These are phyloP conservation scores for Rosa persica DNA, from an alignment of 306 rosid species.

Conservation along the genomic window DNA sequence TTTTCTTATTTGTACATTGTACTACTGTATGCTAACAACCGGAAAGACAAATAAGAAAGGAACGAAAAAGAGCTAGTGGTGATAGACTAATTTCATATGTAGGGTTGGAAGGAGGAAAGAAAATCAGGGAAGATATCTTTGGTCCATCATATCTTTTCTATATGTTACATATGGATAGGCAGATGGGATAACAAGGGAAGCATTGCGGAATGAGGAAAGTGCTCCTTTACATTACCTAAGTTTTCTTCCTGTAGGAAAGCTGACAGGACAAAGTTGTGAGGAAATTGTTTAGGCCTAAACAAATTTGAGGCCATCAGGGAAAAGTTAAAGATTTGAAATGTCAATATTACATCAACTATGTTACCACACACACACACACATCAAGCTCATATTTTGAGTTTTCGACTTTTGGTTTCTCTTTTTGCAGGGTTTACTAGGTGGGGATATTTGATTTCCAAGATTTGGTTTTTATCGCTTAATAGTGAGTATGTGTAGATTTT, in stretches of 20 bases:
- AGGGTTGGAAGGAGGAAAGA: background rate
- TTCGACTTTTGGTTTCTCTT: background rate
- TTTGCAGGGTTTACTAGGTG: slow-evolving; percentile 28
- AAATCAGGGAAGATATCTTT: slow-evolving; percentile 1
- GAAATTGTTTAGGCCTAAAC: background rate
- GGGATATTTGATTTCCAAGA: slow-evolving; percentile 11
- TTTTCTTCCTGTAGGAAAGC: slow-evolving; percentile 2
- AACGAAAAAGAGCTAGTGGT: background rate
- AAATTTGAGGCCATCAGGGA: background rate
- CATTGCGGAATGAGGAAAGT: background rate
- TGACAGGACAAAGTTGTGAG: background rate
- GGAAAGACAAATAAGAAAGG: background rate
- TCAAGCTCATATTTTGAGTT: slow-evolving; percentile 6
- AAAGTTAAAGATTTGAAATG: background rate
- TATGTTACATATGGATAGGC: background rate
- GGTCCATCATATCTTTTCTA: background rate
- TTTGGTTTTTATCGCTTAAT: slow-evolving; percentile 18
- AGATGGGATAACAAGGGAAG: slow-evolving; percentile 3
- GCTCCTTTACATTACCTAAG: background rate
- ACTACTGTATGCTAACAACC: background rate
- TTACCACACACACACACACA: background rate
- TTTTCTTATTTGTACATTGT: background rate
- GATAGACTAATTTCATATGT: background rate
- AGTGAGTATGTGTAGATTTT: slow-evolving; percentile 5
- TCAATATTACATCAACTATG: background rate